These are phyloP conservation scores for Hamamelis virginiana DNA, from an alignment of 164 flowering plant species.

Conservation along the genomic window DNA sequence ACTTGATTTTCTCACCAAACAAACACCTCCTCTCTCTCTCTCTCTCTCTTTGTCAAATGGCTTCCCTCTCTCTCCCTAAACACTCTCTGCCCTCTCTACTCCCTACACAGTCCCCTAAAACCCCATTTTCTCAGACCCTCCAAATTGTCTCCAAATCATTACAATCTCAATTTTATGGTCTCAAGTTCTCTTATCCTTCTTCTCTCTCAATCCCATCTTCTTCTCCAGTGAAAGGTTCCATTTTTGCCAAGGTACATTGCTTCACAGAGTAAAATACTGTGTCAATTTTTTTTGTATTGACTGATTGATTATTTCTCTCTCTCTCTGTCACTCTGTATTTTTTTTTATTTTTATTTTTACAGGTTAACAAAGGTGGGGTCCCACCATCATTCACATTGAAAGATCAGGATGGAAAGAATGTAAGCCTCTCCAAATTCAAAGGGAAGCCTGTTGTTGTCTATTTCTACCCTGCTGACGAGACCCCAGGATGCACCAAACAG, in stretches of 20 bases:
- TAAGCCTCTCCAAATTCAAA: conserved; percentile 77
- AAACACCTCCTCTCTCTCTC: too few species aligned
- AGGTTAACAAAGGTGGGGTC: conserved; percentile 69
- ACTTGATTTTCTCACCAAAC: too few species aligned
- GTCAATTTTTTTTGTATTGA: too few species aligned
- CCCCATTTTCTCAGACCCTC: conserved; percentile 32
- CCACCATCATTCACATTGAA: conserved; percentile 83
- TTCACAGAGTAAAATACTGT: too few species aligned
- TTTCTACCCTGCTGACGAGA: conserved; percentile 96
- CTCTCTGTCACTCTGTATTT: not conserved
- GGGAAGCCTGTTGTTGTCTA: conserved; percentile 94
- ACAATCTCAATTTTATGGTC: conserved; percentile 66
- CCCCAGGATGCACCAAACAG: conserved; percentile 99
- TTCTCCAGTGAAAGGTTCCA: conserved; percentile 27
- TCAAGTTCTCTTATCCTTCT: conserved; percentile 41
- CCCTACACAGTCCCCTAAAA: conserved; percentile 33
- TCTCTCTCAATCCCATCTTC: conserved; percentile 32
- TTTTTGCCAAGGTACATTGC: conserved; percentile 70
- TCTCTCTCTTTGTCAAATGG: conserved; percentile 27
- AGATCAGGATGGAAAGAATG: conserved; percentile 82
- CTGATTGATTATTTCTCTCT: not conserved
- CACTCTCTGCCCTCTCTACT: conserved; percentile 39
- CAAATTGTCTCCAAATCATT: conserved; percentile 45
- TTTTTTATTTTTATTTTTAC: too few species aligned
- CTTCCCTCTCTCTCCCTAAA: conserved; percentile 50